Percentiles rank a stretch among this genome's conserved stretches.
These are phyloP conservation scores for Spathaspora gorwiae DNA, from an alignment of 805 yeast species.

Conservation along the genomic window DNA sequence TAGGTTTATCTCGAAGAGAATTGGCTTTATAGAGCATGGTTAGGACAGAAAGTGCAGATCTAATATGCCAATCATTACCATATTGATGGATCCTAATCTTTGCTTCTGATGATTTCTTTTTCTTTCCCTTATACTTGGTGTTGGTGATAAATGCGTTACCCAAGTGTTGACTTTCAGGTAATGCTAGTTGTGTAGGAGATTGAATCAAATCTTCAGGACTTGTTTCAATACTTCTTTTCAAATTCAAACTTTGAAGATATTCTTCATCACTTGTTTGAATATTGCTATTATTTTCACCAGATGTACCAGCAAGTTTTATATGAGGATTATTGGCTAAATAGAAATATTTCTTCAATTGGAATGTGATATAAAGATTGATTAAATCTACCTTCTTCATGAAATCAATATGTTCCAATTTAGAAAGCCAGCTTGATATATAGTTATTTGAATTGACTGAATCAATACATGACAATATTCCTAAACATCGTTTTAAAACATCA, in stretches of 20 bases:
- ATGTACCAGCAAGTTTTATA: neutral
- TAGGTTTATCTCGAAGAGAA: conserved; percentile 20
- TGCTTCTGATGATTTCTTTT: conserved; percentile 11
- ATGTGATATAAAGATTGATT: conserved; percentile 72
- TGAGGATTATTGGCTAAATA: conserved; percentile 31
- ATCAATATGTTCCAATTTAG: conserved; percentile 36
- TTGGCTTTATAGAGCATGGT: conserved; percentile 56
- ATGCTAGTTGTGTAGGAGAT: conserved; percentile 4
- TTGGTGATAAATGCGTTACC: conserved; percentile 6
- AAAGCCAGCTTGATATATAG: conserved; percentile 54
- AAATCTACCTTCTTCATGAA: conserved; percentile 58
- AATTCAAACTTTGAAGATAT: conserved; percentile 16
- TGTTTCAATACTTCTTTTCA: conserved; percentile 11
- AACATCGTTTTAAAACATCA: conserved; percentile 61
- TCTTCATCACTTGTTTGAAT: conserved; percentile 12
- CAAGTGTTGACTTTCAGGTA: conserved; percentile 5
- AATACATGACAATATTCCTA: conserved; percentile 62
- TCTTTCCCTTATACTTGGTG: conserved; percentile 7
- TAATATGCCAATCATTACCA: conserved; percentile 77
- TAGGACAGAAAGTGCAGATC: conserved; percentile 58
- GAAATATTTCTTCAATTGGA: conserved; percentile 58
- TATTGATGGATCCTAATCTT: conserved; percentile 56
- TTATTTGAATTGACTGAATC: conserved; percentile 33
- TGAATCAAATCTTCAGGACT: conserved; percentile 1
- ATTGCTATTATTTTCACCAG: neutral